A percentile compares a stretch with the other conserved stretches of the same genome.
Evolutionary conservation across 2,329 filamentous ascomycete species (phyloP).

Genomic region (Diaporthe ampelina): DNA sequence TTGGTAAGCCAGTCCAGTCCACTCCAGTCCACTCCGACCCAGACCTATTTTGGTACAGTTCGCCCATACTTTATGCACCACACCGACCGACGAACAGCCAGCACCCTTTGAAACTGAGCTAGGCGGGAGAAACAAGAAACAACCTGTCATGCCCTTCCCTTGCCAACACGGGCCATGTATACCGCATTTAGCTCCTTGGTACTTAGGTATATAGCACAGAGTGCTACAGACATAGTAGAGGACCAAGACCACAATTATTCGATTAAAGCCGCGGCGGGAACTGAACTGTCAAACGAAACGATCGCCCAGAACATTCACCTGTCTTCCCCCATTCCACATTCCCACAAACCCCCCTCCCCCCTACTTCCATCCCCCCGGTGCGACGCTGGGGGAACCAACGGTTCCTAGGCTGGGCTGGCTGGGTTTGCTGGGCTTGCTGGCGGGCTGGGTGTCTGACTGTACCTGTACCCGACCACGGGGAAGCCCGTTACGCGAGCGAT

Average conservation of each 20-base stretch:
- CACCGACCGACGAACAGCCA: slow-evolving; percentile 15
- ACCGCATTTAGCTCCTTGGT: background rate
- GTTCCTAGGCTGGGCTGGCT: slow-evolving; percentile 8
- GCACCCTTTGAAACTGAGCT: slow-evolving; percentile 7
- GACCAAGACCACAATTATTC: background rate
- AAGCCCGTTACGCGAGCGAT: slow-evolving; percentile 33
- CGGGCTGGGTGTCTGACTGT: background rate
- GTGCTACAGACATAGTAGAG: background rate
- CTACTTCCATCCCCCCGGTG: background rate
- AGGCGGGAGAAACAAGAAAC: slow-evolving; percentile 19
- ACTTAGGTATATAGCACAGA: slow-evolving; percentile 12
- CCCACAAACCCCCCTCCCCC: background rate
- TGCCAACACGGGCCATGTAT: background rate
- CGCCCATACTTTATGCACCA: slow-evolving; percentile 6
- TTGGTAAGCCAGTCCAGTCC: slow-evolving; percentile 13
- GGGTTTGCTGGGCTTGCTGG: background rate
- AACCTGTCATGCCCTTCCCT: background rate
- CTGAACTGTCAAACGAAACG: slow-evolving; percentile 24
- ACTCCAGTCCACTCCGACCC: background rate
- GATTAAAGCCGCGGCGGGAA: slow-evolving; percentile 1
- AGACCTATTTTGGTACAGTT: slow-evolving; percentile 11
- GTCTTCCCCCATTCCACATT: background rate
- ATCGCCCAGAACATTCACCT: slow-evolving; percentile 3
- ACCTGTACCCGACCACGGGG: slow-evolving; percentile 31
- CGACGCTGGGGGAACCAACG: slow-evolving; percentile 20